phyloP scores from a whole-genome alignment of 352 stramenopile species.

The Phytophthora cryptogea region DNA sequence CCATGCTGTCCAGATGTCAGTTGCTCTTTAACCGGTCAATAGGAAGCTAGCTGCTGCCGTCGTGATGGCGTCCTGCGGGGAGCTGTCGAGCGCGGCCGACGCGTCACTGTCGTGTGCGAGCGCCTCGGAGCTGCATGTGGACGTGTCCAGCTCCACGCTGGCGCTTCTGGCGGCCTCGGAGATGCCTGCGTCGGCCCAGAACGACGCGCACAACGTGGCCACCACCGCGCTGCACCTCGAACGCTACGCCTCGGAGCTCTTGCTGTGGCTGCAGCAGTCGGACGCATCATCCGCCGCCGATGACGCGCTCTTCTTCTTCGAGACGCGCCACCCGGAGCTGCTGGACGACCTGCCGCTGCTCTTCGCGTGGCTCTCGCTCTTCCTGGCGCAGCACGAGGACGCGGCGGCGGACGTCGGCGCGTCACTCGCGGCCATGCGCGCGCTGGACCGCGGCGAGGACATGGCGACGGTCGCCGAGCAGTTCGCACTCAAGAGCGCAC shows the following conservation, averaged over 20 bases:
- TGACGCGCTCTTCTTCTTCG: constrained; percentile 71
- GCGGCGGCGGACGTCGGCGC: constrained; percentile 9
- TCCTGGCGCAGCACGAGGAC: constrained; percentile 45
- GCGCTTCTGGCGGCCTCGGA: constrained; percentile 26
- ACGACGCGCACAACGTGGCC: constrained; percentile 16
- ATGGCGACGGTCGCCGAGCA: constrained; percentile 45
- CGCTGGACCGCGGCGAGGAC: constrained; percentile 30
- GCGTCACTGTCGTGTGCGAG: constrained; percentile 9
- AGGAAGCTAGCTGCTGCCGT: neutral
- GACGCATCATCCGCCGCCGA: constrained; percentile 40
- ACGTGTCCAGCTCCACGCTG: constrained; percentile 25
- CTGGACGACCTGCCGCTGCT: constrained; percentile 47
- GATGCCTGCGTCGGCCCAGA: constrained; percentile 25
- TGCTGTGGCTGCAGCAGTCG: constrained; percentile 52
- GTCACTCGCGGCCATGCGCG: constrained; percentile 17
- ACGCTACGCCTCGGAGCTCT: constrained; percentile 52
- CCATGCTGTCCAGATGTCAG: constrained; percentile 14
- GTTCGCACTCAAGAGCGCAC: constrained; percentile 56
- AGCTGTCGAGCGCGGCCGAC: constrained; percentile 20
- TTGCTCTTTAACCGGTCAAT: constrained; percentile 11
- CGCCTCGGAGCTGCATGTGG: constrained; percentile 25
- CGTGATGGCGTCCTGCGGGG: constrained; percentile 26
- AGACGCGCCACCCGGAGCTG: constrained; percentile 62
- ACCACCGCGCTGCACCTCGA: constrained; percentile 44
- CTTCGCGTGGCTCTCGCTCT: constrained; percentile 69